Base-by-base conservation (phyloP, 306 rosid species). In the Prunus kanzakura region DNA sequence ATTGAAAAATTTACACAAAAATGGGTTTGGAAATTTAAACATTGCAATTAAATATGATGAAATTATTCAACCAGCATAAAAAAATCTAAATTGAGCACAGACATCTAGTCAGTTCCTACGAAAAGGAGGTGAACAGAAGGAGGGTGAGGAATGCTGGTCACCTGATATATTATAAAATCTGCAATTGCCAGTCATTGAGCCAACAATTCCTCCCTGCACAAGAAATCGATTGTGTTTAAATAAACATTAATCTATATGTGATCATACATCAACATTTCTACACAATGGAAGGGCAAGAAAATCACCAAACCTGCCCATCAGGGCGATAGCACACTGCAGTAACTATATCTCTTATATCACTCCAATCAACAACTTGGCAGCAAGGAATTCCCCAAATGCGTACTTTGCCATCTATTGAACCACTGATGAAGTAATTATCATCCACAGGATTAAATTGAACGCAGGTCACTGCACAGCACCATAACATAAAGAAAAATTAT, bases 381-480 rank as follows among this genome's bases (percentile, higher is more conserved):
- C 78, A 84, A 67, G 88, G 71, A 79, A 92, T 85, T 52, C 87
- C 79, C 99, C 99, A 96, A 69, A 96, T 87, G 78, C 99, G 99
- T 69, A 96, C 92, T 89, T 96, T 96, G 76, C 98, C 98, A 80
- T 96, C 99, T 70, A 96, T 92, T 27, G 97, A 96, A 81, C 99
- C 99, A 32, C 97, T 96, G 70, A 96, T 89, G 93, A 96, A 96
- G 85, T 86, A 88, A 74, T 91, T 80, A 54, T 96, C 99, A 85
- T 96, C 96, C 76, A 87, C 80, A 0, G 99, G 99, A 86, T 92
- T 92, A 83, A 96, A 96, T 76, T 96, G 98, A 78, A 91, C 90
- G 76, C 98, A 71, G 4, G 99, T 92, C 85, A 96, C 99, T 96
- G 79, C 80, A 86, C 27, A 45, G 76, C 62, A 78, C 58, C 57